A percentile compares a stretch with the other conserved stretches of the same genome.
phyloP scores from a whole-genome alignment of 1,284 basidiomycete species.

The Neolentinus lepideus region DNA sequence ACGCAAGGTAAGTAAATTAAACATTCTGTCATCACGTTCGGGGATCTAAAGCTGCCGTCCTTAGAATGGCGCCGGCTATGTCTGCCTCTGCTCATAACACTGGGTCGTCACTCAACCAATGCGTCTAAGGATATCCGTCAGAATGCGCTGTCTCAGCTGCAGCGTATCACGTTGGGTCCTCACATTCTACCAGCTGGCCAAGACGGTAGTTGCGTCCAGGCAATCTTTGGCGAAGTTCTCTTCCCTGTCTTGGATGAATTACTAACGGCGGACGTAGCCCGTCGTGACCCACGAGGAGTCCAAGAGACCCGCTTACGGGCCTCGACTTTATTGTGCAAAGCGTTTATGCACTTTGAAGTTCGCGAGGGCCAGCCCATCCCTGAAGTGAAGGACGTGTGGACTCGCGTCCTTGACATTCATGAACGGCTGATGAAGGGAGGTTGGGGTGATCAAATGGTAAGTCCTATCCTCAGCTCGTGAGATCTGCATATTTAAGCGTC shows the following conservation, averaged over 20 bases:
- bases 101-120: constrained; percentile 84
- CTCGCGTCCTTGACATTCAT: constrained; percentile 86
- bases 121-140: constrained; percentile 83
- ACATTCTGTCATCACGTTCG: not conserved
- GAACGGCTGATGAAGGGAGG: constrained; percentile 87
- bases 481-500: constrained; percentile 3
- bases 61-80: constrained; percentile 82
- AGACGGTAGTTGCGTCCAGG: constrained; percentile 61
- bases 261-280: constrained; percentile 77
- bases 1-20: constrained; percentile 36
- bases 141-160: constrained; percentile 77
- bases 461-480: constrained; percentile 22
- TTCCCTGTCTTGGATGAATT: constrained; percentile 93
- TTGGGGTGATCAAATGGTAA: constrained; percentile 79
- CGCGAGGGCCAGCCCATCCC: constrained; percentile 60
- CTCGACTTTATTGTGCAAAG: constrained; percentile 87
- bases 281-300: constrained; percentile 81
- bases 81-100: constrained; percentile 72
- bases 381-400: constrained; percentile 80
- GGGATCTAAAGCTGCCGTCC: not conserved
- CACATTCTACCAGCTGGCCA: constrained; percentile 54
- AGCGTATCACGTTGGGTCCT: constrained; percentile 82
- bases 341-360: constrained; percentile 90
- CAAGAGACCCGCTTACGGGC: constrained; percentile 86
- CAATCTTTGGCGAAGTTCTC: constrained; percentile 85